phyloP scores from a whole-genome alignment of 179 eudicot genomes.

The Heliamphora pulchella region DNA sequence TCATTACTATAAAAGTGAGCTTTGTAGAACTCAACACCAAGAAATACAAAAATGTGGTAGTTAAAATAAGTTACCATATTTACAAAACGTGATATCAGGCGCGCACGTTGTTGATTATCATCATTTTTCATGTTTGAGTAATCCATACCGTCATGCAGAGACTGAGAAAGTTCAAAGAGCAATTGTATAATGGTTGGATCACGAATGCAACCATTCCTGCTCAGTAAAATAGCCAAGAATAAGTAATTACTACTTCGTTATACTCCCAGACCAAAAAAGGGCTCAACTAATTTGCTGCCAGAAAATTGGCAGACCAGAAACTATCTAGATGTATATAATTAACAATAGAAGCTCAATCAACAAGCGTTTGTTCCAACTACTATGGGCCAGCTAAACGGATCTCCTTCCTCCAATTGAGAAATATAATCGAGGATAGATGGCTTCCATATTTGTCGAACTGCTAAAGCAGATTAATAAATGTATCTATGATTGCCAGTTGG shows the following conservation, averaged over 20 bases:
- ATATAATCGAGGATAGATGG: not conserved
- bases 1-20: not conserved
- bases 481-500: not conserved
- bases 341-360: not conserved
- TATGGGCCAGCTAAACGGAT: too few relatives aligned
- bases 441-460: constrained; percentile 2
- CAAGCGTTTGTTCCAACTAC: not conserved
- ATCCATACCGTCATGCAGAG: constrained; percentile 43
- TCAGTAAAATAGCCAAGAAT: constrained; percentile 12
- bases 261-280: constrained; percentile 4
- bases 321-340: constrained; percentile 7
- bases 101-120: constrained; percentile 43
- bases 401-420: too few relatives aligned
- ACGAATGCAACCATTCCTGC: constrained; percentile 42
- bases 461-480: not conserved
- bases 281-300: not conserved
- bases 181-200: constrained; percentile 46
- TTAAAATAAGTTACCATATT: constrained; percentile 37
- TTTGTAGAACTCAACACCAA: not conserved
- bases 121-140: constrained; percentile 38
- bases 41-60: not conserved
- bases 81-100: constrained; percentile 49
- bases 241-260: not conserved
- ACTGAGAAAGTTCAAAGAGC: constrained; percentile 58
- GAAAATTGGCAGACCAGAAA: constrained; percentile 4